Evolutionary conservation across 2,329 filamentous ascomycete species (phyloP).

Genomic region (Microcyclospora pomicola): DNA sequence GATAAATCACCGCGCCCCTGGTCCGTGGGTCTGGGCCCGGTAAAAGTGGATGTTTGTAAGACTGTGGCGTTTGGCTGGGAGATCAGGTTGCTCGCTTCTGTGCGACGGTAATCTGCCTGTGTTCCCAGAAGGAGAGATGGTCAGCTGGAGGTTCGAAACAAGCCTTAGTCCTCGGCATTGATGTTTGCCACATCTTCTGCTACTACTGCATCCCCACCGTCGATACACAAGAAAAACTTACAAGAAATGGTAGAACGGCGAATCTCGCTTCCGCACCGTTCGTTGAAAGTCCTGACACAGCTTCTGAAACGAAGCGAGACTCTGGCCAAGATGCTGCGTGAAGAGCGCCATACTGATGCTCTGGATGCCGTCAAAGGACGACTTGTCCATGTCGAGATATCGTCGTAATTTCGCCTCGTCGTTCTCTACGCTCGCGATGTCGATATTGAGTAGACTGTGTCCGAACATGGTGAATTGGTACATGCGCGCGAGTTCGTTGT

Average conservation of each 20-base stretch:
- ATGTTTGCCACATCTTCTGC: neutral
- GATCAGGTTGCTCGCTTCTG: neutral
- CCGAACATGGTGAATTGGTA: conserved; percentile 64
- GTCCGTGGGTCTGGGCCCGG: too few species aligned
- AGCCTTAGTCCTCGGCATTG: neutral
- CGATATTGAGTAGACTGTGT: conserved; percentile 22
- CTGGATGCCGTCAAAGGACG: conserved; percentile 5
- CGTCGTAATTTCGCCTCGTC: neutral
- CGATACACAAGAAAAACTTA: neutral
- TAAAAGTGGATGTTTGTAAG: neutral
- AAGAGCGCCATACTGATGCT: conserved; percentile 31
- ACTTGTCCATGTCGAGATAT: neutral
- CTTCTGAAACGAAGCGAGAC: neutral
- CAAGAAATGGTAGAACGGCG: neutral
- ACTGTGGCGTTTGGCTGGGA: neutral
- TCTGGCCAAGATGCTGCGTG: conserved; percentile 39
- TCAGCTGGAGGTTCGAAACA: neutral
- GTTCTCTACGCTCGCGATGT: neutral
- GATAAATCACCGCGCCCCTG: neutral
- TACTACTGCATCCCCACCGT: neutral
- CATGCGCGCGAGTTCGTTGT: conserved; percentile 62
- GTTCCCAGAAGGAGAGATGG: too few species aligned
- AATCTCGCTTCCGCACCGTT: neutral
- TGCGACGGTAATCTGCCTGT: neutral
- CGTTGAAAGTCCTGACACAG: neutral